These are phyloP conservation scores for Secale cereale DNA, from an alignment of 176 grass and related monocot genomes.

Conservation along the genomic window DNA sequence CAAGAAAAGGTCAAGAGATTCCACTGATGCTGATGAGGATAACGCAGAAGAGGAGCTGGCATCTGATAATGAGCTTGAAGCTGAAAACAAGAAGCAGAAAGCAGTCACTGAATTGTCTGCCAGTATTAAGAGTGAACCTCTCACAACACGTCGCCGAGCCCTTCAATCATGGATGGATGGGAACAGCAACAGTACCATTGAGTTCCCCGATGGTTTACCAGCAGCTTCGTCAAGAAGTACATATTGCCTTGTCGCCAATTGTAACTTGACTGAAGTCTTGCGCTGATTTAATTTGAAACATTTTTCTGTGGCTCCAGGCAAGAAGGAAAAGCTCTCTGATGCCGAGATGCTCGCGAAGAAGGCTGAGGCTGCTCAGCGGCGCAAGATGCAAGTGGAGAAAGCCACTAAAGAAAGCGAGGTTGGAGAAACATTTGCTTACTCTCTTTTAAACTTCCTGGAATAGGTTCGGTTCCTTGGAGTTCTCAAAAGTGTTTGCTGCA, in stretches of 20 bases:
- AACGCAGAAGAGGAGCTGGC: constrained; percentile 56
- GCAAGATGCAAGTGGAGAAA: constrained; percentile 76
- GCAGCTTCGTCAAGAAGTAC: constrained; percentile 62
- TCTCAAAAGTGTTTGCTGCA: constrained; percentile 19
- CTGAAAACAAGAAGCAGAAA: constrained; percentile 39
- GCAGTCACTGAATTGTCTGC: constrained; percentile 12
- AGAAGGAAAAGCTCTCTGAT: constrained; percentile 71
- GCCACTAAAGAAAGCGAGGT: constrained; percentile 75
- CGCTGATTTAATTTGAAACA: constrained; percentile 6
- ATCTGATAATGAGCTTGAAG: constrained; percentile 43
- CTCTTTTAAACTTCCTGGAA: not conserved
- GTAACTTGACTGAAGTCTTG: not conserved
- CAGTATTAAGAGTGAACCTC: constrained; percentile 49
- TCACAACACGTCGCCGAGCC: constrained; percentile 68
- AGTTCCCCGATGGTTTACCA: constrained; percentile 67
- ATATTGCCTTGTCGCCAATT: not conserved
- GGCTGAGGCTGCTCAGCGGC: constrained; percentile 67
- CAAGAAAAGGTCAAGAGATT: constrained; percentile 49
- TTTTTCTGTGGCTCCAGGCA: constrained; percentile 36
- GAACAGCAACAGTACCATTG: constrained; percentile 41
- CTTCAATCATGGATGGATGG: constrained; percentile 77
- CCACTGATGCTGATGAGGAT: constrained; percentile 42
- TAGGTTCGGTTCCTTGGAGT: not conserved
- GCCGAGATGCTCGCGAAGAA: constrained; percentile 68
- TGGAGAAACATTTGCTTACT: not conserved